Evolutionary conservation across 2,329 filamentous ascomycete species (phyloP).

Genomic region (Xylariaceae sp.): DNA sequence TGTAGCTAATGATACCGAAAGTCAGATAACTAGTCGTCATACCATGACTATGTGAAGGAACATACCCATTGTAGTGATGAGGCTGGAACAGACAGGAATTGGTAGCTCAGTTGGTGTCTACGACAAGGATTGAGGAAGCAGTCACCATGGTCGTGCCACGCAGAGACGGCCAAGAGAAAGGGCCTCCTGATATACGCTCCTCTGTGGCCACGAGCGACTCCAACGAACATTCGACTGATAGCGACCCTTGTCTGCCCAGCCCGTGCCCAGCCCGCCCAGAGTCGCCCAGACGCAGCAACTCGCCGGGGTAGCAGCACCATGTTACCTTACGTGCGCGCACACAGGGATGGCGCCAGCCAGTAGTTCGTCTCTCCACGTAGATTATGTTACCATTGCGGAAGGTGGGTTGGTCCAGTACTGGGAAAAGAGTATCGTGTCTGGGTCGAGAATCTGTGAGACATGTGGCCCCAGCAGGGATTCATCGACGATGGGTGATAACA

Average conservation of each 20-base stretch:
- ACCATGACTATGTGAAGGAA: not conserved
- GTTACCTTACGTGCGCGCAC: slow-evolving; percentile 1
- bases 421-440: not conserved
- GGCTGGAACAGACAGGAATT: not conserved
- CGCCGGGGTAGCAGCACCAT: slow-evolving; percentile 1
- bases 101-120: not conserved
- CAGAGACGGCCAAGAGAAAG: too few species aligned
- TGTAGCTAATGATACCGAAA: slow-evolving; percentile 1
- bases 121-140: too few species aligned
- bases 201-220: too few species aligned
- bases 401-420: slow-evolving; percentile 4
- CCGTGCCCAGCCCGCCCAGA: slow-evolving; percentile 6
- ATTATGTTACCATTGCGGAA: not conserved
- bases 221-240: not conserved
- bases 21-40: not conserved
- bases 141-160: too few species aligned
- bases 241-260: not conserved
- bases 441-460: not conserved
- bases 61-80: slow-evolving; percentile 8
- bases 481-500: not conserved
- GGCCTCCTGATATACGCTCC: too few species aligned
- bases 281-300: not conserved
- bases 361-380: slow-evolving; percentile 2
- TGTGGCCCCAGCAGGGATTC: too few species aligned
- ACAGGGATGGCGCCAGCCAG: slow-evolving; percentile 1